Evolutionary conservation across 768 basidiomycete species (phyloP), one percentile per base, ranked within the genome.

Genomic region (Suillus americanus): DNA sequence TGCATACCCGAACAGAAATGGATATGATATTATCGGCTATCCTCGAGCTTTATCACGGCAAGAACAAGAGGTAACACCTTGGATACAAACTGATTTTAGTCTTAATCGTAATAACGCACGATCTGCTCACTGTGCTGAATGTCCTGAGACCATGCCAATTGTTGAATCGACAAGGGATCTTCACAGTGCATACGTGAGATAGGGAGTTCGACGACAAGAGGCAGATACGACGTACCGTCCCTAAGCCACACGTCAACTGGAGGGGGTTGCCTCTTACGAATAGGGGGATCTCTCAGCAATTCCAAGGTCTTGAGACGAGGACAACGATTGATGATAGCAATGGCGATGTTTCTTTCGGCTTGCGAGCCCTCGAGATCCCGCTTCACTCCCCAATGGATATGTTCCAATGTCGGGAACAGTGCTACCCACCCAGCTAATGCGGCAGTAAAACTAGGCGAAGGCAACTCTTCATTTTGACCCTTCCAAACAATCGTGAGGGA

Each of bases 241-340:
- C 38, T 59, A 40, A 40, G 38, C 57, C 57, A 59, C 12, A 59
- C 57, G 1, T 59, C 57, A 41, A 59, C 57, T 59, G 38, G 25
- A 59, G 57, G 57, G 28, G 57, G 57, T 41, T 20, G 25, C 28
- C 57, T 40, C 5, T 41, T 28, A 40, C 3, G 25, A 28, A 28
- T 25, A 28, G 8, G 40, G 18, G 57, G 25, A 41, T 28, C 38
- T 59, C 10, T 59, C 18, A 59, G 57, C 6, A 59, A 41, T 28
- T 59, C 57, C 38, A 59, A 59, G 5, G 57, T 59, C 57, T 59
- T 59, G 57, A 59, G 57, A 41, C 38, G 57, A 59, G 38, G 57
- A 28, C 57, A 59, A 28, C 40, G 57, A 3, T 41, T 59, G 40
- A 59, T 59, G 10, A 59, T 41, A 20, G 38, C 23, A 20, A 40